A percentile compares a stretch with the other conserved stretches of the same genome.
These are phyloP conservation scores for Pleurotus platypus DNA, from an alignment of 768 basidiomycete species.

Conservation along the genomic window DNA sequence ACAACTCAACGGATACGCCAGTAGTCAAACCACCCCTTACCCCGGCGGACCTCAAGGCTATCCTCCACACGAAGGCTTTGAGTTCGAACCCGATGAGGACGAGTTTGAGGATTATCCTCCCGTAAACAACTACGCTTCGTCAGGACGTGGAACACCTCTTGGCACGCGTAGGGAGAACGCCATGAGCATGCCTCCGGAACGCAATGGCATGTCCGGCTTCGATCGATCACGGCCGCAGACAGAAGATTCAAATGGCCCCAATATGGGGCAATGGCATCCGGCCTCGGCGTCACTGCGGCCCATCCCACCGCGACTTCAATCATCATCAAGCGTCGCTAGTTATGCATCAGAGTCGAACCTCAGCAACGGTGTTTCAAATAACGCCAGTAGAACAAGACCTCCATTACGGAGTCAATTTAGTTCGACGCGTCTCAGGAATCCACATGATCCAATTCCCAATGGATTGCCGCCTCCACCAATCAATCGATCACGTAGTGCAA, in stretches of 20 bases:
- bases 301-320: slow-evolving; percentile 43
- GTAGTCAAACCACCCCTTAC: slow-evolving; percentile 15
- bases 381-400: slow-evolving; percentile 22
- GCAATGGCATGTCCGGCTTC: slow-evolving; percentile 41
- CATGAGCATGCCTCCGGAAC: slow-evolving; percentile 58
- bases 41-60: slow-evolving; percentile 50
- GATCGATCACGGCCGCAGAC: slow-evolving; percentile 65
- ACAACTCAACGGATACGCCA: slow-evolving; percentile 14
- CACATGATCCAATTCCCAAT: slow-evolving; percentile 28
- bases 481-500: slow-evolving; percentile 71
- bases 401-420: slow-evolving; percentile 68
- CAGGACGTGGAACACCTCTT: slow-evolving; percentile 75
- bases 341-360: slow-evolving; percentile 45
- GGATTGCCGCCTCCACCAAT: slow-evolving; percentile 26
- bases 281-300: slow-evolving; percentile 37
- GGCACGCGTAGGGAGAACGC: slow-evolving; percentile 54
- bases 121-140: slow-evolving; percentile 35
- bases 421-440: slow-evolving; percentile 57
- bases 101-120: slow-evolving; percentile 76
- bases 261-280: slow-evolving; percentile 61
- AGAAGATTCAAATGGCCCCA: slow-evolving; percentile 61
- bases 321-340: slow-evolving; percentile 38
- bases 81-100: slow-evolving; percentile 66
- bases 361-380: slow-evolving; percentile 21
- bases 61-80: slow-evolving; percentile 66